Evolutionary conservation across 2,329 filamentous ascomycete species (phyloP).

Genomic region (Xylogone sp.): DNA sequence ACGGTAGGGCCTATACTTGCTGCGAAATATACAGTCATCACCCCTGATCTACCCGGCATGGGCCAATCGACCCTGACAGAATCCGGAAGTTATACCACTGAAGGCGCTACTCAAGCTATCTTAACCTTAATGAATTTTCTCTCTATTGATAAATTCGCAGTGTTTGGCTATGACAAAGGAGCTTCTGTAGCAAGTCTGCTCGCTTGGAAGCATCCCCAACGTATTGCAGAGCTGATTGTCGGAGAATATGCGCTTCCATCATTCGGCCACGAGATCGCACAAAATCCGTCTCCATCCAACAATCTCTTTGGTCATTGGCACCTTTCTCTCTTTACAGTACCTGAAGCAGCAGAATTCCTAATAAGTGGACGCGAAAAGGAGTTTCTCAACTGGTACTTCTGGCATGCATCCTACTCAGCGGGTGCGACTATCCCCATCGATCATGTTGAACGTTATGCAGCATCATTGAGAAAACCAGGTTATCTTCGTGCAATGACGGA

Average conservation of each 20-base stretch:
- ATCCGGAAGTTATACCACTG: neutral
- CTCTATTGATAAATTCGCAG: constrained; percentile 36
- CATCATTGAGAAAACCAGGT: neutral
- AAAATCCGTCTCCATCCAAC: constrained; percentile 29
- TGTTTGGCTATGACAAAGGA: constrained; percentile 44
- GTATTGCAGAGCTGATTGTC: constrained; percentile 32
- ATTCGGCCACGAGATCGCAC: constrained; percentile 33
- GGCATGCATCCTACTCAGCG: constrained; percentile 39
- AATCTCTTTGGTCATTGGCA: constrained; percentile 39
- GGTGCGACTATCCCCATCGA: neutral
- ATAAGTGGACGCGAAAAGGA: constrained; percentile 38
- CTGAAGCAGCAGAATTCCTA: constrained; percentile 43
- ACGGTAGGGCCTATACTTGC: neutral
- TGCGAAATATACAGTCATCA: neutral
- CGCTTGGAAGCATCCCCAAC: constrained; percentile 31
- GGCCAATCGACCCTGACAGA: neutral
- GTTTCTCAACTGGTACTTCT: constrained; percentile 45
- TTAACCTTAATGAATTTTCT: constrained; percentile 35
- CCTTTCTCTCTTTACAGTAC: constrained; percentile 41
- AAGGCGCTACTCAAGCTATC: neutral
- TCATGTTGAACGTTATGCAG: neutral
- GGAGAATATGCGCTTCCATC: constrained; percentile 39
- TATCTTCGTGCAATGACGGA: neutral
- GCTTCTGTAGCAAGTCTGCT: constrained; percentile 37
- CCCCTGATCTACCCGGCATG: neutral